Evolutionary conservation across 2,329 filamentous ascomycete genomes (phyloP).

Genomic region (Xylaria sp.): DNA sequence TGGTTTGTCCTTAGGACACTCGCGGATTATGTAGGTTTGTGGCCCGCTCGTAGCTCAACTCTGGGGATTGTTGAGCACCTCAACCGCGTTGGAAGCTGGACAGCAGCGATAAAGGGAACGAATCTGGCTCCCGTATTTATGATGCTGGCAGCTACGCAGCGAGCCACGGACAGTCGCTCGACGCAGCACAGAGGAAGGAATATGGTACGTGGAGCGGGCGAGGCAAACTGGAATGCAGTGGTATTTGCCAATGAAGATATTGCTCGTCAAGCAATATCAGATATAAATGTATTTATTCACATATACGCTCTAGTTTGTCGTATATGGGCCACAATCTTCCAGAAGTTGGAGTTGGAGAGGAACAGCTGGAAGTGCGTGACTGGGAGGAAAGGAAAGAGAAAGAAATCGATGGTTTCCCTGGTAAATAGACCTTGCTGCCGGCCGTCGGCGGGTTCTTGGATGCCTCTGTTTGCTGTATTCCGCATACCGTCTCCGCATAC

Average conservation of each 20-base stretch:
- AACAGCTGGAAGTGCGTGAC: not conserved
- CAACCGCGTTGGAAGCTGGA: conserved; percentile 61
- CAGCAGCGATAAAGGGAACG: conserved; percentile 61
- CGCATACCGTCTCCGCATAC: no score
- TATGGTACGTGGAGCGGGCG: conserved; percentile 15
- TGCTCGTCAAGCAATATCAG: not conserved
- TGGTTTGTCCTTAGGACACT: conserved; percentile 38
- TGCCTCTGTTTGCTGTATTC: conserved; percentile 6
- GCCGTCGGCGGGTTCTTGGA: not conserved
- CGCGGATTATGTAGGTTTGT: conserved; percentile 53
- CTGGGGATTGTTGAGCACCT: conserved; percentile 57
- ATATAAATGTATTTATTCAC: no score
- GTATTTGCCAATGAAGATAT: not conserved
- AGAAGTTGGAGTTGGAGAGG: not conserved
- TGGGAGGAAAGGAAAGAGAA: not conserved
- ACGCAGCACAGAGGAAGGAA: conserved; percentile 55
- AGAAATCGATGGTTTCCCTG: not conserved
- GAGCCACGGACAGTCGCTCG: conserved; percentile 53
- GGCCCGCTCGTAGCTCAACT: conserved; percentile 53
- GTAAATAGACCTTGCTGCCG: not conserved
- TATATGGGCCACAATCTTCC: not conserved
- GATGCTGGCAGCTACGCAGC: conserved; percentile 43
- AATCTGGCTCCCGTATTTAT: conserved; percentile 54
- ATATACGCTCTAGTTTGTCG: not conserved
- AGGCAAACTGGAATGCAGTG: not conserved